Evolutionary conservation across 2,329 filamentous ascomycete species (phyloP).

Genomic region (Bipolaris zeicola): DNA sequence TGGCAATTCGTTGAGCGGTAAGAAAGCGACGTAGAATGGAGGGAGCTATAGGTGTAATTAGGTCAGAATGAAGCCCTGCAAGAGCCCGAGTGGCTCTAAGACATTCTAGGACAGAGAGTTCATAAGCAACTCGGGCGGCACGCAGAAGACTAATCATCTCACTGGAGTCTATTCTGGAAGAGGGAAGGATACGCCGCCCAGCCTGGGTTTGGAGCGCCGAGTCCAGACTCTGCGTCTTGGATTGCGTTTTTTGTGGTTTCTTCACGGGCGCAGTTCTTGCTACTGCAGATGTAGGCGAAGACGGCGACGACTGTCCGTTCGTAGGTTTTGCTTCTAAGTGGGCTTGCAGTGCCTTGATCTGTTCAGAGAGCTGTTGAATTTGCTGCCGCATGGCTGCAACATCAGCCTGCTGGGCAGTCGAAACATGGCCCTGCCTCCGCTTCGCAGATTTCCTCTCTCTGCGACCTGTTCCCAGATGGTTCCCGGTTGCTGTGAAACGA

Average conservation of each 20-base stretch:
- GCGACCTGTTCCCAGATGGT: not conserved
- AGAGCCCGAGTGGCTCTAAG: not conserved
- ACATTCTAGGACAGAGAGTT: not conserved
- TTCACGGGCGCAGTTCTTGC: not conserved
- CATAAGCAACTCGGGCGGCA: not conserved
- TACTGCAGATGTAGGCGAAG: not conserved
- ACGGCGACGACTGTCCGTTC: not conserved
- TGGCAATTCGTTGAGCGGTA: not conserved
- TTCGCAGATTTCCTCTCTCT: not conserved
- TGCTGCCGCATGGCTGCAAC: slow-evolving; percentile 11
- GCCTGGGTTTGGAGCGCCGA: not conserved
- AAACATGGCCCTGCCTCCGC: not conserved
- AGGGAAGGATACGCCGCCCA: not conserved
- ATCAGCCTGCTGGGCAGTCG: not conserved
- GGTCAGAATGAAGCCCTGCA: too few relatives aligned
- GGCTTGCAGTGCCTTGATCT: slow-evolving; percentile 21
- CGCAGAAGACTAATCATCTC: not conserved
- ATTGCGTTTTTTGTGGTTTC: not conserved
- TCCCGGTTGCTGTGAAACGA: not conserved
- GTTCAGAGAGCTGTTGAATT: slow-evolving; percentile 21
- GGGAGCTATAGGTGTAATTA: not conserved
- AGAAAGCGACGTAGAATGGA: not conserved
- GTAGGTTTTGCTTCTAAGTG: slow-evolving; percentile 3
- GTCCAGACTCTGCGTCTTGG: not conserved
- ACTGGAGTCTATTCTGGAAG: not conserved